These are phyloP conservation scores for Orobanche coerulescens DNA, from an alignment of 257 asterid species.

Conservation along the genomic window DNA sequence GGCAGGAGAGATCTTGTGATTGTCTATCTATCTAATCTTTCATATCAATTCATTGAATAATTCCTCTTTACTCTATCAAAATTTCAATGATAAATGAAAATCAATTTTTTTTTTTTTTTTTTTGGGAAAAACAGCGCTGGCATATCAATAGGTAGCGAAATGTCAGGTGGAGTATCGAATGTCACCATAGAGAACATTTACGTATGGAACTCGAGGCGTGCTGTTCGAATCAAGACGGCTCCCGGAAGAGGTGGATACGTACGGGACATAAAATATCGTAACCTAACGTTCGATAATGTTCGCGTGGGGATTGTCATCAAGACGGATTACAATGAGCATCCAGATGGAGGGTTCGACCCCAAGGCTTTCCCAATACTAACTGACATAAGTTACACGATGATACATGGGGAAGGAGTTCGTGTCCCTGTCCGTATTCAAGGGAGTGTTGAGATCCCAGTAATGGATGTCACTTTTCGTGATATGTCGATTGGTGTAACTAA, in stretches of 20 bases:
- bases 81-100: no score
- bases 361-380: conserved; percentile 65
- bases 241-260: conserved; percentile 91
- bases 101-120: no score
- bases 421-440: conserved; percentile 95
- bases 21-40: no score
- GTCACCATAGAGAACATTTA: conserved; percentile 65
- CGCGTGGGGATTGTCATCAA: conserved; percentile 90
- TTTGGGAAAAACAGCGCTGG: no score
- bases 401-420: conserved; percentile 82
- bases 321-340: conserved; percentile 95
- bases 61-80: no score
- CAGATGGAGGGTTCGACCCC: conserved; percentile 65
- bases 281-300: conserved; percentile 62
- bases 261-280: conserved; percentile 53
- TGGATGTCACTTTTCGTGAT: conserved; percentile 54
- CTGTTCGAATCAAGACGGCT: conserved; percentile 90
- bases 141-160: conserved; percentile 93
- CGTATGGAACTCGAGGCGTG: conserved; percentile 87
- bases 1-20: no score
- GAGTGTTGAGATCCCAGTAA: conserved; percentile 58
- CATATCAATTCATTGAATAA: no score
- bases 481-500: conserved; percentile 69
- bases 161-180: conserved; percentile 95
- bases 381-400: conserved; percentile 57